phyloP scores from a whole-genome alignment of 352 stramenopile species.

The Pythium oligandrum region DNA sequence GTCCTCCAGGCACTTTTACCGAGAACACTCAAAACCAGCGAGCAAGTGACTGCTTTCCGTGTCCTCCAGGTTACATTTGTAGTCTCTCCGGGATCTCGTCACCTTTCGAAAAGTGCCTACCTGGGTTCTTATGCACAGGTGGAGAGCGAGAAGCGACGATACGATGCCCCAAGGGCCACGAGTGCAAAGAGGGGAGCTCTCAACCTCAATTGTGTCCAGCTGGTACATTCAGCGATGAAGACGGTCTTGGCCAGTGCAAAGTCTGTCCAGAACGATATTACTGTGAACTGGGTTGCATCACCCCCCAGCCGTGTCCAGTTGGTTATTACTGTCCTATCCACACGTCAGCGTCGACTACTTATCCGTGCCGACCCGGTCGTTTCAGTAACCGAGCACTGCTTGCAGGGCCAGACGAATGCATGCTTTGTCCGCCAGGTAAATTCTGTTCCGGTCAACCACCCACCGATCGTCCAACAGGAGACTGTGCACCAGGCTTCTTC shows the following conservation, averaged over 20 bases:
- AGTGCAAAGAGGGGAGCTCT: slow-evolving; percentile 64
- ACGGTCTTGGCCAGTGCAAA: slow-evolving; percentile 52
- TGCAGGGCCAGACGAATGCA: slow-evolving; percentile 35
- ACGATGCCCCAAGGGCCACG: slow-evolving; percentile 58
- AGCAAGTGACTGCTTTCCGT: slow-evolving; percentile 60
- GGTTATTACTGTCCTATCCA: slow-evolving; percentile 76
- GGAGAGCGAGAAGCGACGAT: slow-evolving; percentile 47
- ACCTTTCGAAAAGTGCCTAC: slow-evolving; percentile 42
- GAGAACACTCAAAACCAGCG: slow-evolving; percentile 56
- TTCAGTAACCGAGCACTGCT: slow-evolving; percentile 49
- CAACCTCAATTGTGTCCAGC: slow-evolving; percentile 48
- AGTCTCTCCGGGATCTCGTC: slow-evolving; percentile 40
- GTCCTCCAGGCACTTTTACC: slow-evolving; percentile 67
- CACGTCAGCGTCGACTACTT: slow-evolving; percentile 40
- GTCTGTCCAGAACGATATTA: slow-evolving; percentile 71
- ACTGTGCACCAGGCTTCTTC: slow-evolving; percentile 62
- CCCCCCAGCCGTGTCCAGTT: slow-evolving; percentile 43
- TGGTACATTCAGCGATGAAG: slow-evolving; percentile 62
- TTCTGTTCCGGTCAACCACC: slow-evolving; percentile 71
- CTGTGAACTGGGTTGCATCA: slow-evolving; percentile 41
- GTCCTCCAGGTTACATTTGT: slow-evolving; percentile 57
- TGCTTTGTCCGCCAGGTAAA: slow-evolving; percentile 52
- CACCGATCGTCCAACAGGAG: slow-evolving; percentile 45
- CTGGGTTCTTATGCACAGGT: slow-evolving; percentile 57
- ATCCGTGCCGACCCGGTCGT: slow-evolving; percentile 51